Evolutionary conservation across 352 stramenopile species (phyloP).

Genomic region (Pythium aquatile): DNA sequence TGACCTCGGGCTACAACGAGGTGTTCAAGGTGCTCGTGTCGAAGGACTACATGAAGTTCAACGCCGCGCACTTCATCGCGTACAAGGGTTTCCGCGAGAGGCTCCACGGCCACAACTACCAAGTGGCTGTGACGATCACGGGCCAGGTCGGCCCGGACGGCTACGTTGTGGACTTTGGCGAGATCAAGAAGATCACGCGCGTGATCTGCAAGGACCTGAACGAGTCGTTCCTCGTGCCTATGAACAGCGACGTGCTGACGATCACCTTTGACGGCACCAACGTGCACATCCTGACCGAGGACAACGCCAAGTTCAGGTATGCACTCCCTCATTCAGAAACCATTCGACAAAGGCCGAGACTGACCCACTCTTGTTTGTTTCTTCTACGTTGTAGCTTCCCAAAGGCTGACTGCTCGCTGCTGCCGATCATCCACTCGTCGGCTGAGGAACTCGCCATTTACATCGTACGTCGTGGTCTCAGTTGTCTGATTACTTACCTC

Average conservation of each 20-base stretch:
- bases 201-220: conserved; percentile 96
- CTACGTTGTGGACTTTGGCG: conserved; percentile 98
- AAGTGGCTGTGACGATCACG: conserved; percentile 89
- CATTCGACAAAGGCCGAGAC: not conserved
- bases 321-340: not conserved
- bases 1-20: conserved; percentile 52
- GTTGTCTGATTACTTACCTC: not conserved
- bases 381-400: conserved; percentile 74
- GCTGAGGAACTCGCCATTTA: conserved; percentile 96
- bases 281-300: conserved; percentile 92
- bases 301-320: conserved; percentile 92
- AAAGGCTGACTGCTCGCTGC: conserved; percentile 91
- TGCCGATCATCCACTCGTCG: conserved; percentile 97
- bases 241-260: conserved; percentile 92
- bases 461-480: conserved; percentile 58
- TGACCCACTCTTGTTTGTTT: not conserved
- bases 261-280: conserved; percentile 85
- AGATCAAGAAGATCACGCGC: conserved; percentile 95
- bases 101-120: conserved; percentile 98
- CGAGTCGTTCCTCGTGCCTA: conserved; percentile 96
- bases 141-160: conserved; percentile 89
- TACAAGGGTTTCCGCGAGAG: conserved; percentile 95
- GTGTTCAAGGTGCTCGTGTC: conserved; percentile 88
- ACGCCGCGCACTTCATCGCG: conserved; percentile 87
- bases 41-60: conserved; percentile 93